Percentiles rank a stretch among this genome's conserved stretches.
Evolutionary conservation across 2,329 filamentous ascomycete species (phyloP).

Genomic region (Tolypocladium sp.): DNA sequence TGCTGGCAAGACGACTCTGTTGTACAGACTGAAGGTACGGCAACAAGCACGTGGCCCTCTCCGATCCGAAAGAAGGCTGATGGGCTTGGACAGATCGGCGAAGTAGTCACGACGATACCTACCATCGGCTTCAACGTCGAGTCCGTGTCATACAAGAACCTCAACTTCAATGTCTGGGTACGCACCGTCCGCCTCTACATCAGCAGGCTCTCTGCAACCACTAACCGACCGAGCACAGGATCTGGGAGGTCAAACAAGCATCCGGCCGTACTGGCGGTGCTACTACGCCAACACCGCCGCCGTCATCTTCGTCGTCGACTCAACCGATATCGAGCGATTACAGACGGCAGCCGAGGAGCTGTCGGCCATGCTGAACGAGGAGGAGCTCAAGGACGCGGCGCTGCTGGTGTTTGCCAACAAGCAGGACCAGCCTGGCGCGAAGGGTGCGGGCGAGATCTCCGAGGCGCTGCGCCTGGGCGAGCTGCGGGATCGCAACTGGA

Average conservation of each 20-base stretch:
- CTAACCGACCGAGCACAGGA: slow-evolving; percentile 43
- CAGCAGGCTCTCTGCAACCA: not conserved
- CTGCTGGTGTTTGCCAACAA: slow-evolving; percentile 97
- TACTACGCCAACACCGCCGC: slow-evolving; percentile 99
- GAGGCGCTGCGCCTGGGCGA: slow-evolving; percentile 86
- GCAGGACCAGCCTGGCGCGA: slow-evolving; percentile 94
- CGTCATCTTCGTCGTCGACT: slow-evolving; percentile 97
- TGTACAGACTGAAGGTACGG: slow-evolving; percentile 86
- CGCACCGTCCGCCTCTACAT: slow-evolving; percentile 15
- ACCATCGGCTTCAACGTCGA: slow-evolving; percentile 99
- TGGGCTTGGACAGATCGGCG: slow-evolving; percentile 62
- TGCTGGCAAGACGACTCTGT: slow-evolving; percentile 91
- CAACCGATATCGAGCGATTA: slow-evolving; percentile 91
- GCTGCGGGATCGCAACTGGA: slow-evolving; percentile 95
- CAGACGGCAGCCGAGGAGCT: slow-evolving; percentile 90
- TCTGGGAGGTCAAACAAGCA: slow-evolving; percentile 95
- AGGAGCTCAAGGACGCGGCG: slow-evolving; percentile 87
- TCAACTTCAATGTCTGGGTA: slow-evolving; percentile 99
- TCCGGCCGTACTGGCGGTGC: slow-evolving; percentile 97
- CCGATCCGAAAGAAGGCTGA: not conserved
- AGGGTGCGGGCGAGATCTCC: slow-evolving; percentile 92
- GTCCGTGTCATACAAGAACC: slow-evolving; percentile 94
- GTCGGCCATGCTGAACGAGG: slow-evolving; percentile 91
- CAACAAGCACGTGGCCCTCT: slow-evolving; percentile 3
- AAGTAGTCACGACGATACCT: slow-evolving; percentile 97